Conservation (phyloP, 2,329 filamentous ascomycete genomes). For the Scedosporium dehoogii region DNA sequence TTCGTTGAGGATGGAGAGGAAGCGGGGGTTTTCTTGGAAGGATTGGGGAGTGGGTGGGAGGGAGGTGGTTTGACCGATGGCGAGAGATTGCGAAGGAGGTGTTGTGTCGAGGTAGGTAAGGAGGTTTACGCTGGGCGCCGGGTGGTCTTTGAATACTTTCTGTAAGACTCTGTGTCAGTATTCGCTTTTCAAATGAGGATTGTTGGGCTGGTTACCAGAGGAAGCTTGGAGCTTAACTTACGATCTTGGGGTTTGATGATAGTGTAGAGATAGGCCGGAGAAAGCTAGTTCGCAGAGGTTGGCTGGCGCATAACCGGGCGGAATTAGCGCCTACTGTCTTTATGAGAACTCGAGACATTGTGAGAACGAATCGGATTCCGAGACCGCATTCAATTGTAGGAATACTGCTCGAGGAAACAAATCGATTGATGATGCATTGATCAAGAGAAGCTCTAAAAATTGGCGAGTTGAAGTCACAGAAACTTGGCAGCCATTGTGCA, state of each 20-base stretch:
- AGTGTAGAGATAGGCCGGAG: slow-evolving; percentile 31
- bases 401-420: neutral
- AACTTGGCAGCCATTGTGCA: neutral
- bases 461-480: neutral
- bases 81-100: slow-evolving; percentile 42
- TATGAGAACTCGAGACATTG: neutral
- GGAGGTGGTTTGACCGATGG: slow-evolving; percentile 48
- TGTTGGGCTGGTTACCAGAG: neutral
- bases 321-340: neutral
- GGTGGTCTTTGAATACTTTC: slow-evolving; percentile 47
- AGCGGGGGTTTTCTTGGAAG: slow-evolving; percentile 49
- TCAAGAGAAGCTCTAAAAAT: neutral
- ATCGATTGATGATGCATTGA: neutral
- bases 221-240: slow-evolving; percentile 21
- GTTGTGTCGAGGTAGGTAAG: slow-evolving; percentile 50
- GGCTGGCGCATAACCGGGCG: neutral
- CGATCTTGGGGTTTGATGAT: slow-evolving; percentile 42
- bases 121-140: slow-evolving; percentile 35
- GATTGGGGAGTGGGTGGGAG: slow-evolving; percentile 52
- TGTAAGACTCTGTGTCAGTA: slow-evolving; percentile 16
- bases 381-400: neutral
- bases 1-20: slow-evolving; percentile 48
- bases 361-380: neutral
- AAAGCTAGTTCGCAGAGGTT: neutral
- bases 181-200: neutral